These are phyloP conservation scores for Phoma sp. DNA, from an alignment of 2,329 filamentous ascomycete species.

Conservation along the genomic window DNA sequence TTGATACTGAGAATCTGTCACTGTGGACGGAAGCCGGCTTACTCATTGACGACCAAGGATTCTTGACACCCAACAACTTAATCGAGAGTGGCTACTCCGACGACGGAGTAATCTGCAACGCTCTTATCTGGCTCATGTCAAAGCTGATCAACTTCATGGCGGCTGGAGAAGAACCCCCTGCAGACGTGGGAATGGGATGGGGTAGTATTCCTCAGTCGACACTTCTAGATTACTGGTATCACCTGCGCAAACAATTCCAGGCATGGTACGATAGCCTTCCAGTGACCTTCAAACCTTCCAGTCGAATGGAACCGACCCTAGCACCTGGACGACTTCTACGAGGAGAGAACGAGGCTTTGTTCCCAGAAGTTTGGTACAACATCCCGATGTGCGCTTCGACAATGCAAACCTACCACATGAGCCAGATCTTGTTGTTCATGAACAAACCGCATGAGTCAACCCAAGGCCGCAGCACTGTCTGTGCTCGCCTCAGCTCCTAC, in stretches of 20 bases:
- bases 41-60: conserved; percentile 62
- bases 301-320: conserved; percentile 53
- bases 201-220: conserved; percentile 59
- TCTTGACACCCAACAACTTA: conserved; percentile 56
- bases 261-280: conserved; percentile 67
- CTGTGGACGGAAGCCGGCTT: conserved; percentile 72
- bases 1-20: conserved; percentile 67
- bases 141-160: conserved; percentile 72
- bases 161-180: conserved; percentile 60
- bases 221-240: conserved; percentile 61
- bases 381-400: conserved; percentile 70
- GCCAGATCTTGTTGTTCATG: conserved; percentile 66
- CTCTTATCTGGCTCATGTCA: conserved; percentile 70
- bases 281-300: conserved; percentile 65
- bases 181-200: conserved; percentile 49
- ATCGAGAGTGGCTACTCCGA: conserved; percentile 50
- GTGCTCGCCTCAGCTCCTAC: conserved; percentile 63
- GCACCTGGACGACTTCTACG: conserved; percentile 31
- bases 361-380: conserved; percentile 69
- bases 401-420: conserved; percentile 72
- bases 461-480: conserved; percentile 60
- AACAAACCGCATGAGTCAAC: conserved; percentile 67
- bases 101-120: conserved; percentile 68
- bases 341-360: conserved; percentile 46
- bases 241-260: conserved; percentile 64